Evolutionary conservation across 768 basidiomycete species (phyloP), one percentile per base, ranked within the genome.

Genomic region (Tylopilus sp.): DNA sequence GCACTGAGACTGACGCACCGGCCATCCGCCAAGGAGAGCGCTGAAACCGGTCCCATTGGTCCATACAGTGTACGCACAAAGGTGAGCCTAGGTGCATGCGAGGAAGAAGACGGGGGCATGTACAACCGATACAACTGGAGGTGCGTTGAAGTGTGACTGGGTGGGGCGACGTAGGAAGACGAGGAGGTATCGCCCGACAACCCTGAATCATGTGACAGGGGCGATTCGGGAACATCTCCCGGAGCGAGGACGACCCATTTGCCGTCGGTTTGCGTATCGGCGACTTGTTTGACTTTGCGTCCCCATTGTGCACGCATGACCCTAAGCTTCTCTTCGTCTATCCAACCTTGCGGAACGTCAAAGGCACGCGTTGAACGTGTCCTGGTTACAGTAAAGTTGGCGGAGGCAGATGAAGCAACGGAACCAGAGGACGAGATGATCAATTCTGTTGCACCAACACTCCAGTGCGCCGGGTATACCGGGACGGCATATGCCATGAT

Each of bases 201-300:
- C 3, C n/a, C 57, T 42, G 50, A 20, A 40, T 50, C 51, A 23
- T 36, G 23, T 17, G 63, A 46, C n/a, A 51, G 31, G 7, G 58
- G 38, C 35, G 52, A 50, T 46, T 54, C 51, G 21, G 63, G 58
- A n/a, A 59, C 47, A 54, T 77, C 74, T 26, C 77, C 81, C 13
- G 87, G 82, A 13, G 85, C 88, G 43, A 91, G 75, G 12, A 91
- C 83, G 50, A 80, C 82, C 86, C 88, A 92, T 74, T 88, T 91
- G 9, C 90, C 90, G 61, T 91, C 90, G 6, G 90, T 88, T 60
- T 88, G 84, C 15, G 79, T 83, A 57, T 82, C 85, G n/a, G 83
- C 79, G 26, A 92, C 83, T 12, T 74, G 72, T 40, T 72, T 70
- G 18, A 91, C 78, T 66, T 88, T 91, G 51, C 88, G 85, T 25